These are phyloP conservation scores for Linnemannia schmuckeri DNA, from an alignment of 192 early-diverging fungal species.

Conservation along the genomic window DNA sequence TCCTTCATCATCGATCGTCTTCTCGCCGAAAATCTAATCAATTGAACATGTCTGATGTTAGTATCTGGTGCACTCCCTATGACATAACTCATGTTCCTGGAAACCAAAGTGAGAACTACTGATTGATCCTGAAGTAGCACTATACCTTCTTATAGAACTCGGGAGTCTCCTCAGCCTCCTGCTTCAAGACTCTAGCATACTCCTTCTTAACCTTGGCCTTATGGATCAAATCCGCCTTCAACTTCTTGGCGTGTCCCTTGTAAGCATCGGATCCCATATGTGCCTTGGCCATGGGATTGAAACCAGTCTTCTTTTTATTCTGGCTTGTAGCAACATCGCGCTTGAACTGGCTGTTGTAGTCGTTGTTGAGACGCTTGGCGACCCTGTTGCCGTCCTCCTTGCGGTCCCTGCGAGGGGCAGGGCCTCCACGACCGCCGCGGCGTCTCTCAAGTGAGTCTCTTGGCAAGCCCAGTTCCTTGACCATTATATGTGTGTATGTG, in stretches of 20 bases:
- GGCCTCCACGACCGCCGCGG: conserved; percentile 50
- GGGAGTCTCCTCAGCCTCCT: conserved; percentile 44
- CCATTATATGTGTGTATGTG: conserved; percentile 9
- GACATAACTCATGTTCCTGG: neutral
- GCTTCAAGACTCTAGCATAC: conserved; percentile 46
- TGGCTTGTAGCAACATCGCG: neutral
- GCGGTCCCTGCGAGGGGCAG: conserved; percentile 47
- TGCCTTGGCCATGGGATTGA: conserved; percentile 54
- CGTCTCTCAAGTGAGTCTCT: conserved; percentile 52
- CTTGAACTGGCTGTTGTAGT: conserved; percentile 49
- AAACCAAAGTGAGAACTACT: neutral
- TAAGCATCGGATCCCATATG: conserved; percentile 56
- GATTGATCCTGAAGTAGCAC: neutral
- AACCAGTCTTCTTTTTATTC: conserved; percentile 33
- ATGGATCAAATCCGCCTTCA: conserved; percentile 52
- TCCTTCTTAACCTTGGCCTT: conserved; percentile 58
- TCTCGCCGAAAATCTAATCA: conserved; percentile 51
- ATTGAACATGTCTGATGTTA: neutral
- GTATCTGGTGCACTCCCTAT: neutral
- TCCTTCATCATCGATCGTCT: conserved; percentile 52
- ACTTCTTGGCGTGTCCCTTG: conserved; percentile 54
- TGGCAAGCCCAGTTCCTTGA: conserved; percentile 48
- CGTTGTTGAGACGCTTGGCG: conserved; percentile 42
- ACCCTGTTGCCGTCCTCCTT: conserved; percentile 27
- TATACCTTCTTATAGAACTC: conserved; percentile 56